Base-by-base conservation (phyloP, 345 rosid genomes). In the thale cress (Arabidopsis thaliana) region DNA sequence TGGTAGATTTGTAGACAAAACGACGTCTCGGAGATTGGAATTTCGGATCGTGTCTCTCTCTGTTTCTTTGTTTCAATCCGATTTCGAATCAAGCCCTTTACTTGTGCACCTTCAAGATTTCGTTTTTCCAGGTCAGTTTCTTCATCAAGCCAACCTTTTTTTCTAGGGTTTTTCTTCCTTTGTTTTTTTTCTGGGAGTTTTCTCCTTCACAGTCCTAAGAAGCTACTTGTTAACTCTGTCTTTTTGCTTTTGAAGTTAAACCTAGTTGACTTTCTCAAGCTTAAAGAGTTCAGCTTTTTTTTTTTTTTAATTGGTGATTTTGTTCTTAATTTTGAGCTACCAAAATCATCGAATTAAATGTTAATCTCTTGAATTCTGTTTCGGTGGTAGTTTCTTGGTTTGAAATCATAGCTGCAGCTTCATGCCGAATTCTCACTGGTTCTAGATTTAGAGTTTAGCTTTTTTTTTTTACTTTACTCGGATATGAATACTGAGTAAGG, bases 1-100 rank as follows among this genome's bases (percentile, higher is more conserved):
- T 33, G 74, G 74, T 72, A 28, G 64, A 51, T 65, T 50, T 41
- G 28, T 25, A 77, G 62, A 71, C 81, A 58, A 57, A 71, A 71
- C 77, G 69, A 59, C 73, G 68, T 78, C 78, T 78, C 66, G 77
- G 78, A 73, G 81, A 72, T 72, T 67, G 81, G 46, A 45, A 41
- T 45, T 60, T 60, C 45, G 69, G 81, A 78, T 78, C 77, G 81
- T 64, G 57, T 78, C 81, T 71, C 80, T 64, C 55, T 68, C 62
- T 71, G 41, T 55, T 58, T 71, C 63, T 49, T 69, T 33, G 53
- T 49, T 67, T 51, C 56, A 59, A 59, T 76, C 65, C 50, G 75
- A 76, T 69, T 69, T 28, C 71, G 28, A 61, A 10, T 1, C 50
- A 16, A 34, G 13, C 12, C 37, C 11, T 63, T 51, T 40, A n/a